Conservation (phyloP, 148 eudicot genomes). For the Nepenthes mirabilis region DNA sequence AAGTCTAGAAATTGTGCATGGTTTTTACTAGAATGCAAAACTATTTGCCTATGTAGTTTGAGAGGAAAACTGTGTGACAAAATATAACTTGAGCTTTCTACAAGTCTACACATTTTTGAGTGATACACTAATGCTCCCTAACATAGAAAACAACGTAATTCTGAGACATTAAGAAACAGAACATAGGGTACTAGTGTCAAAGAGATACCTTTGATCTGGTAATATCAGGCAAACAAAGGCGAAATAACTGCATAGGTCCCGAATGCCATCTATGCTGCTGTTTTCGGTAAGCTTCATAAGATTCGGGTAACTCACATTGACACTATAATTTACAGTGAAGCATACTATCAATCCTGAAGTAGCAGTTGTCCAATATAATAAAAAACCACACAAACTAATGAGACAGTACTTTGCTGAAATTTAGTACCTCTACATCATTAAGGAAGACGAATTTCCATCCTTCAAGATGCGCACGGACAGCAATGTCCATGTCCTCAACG, state of each 20-base stretch:
- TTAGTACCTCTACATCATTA: slow-evolving; percentile 88
- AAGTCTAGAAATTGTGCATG: too few species aligned
- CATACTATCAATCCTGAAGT: background rate
- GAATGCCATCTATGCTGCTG: slow-evolving; percentile 99
- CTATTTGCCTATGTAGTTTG: too few species aligned
- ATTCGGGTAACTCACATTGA: slow-evolving; percentile 93
- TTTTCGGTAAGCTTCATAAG: slow-evolving; percentile 91
- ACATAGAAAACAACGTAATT: too few species aligned
- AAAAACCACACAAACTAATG: background rate
- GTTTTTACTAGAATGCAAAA: too few species aligned
- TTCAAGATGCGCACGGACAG: slow-evolving; percentile 91
- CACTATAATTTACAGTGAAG: slow-evolving; percentile 34
- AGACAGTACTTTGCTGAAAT: background rate
- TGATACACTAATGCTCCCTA: too few species aligned
- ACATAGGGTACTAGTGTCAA: too few species aligned
- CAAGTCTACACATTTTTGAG: too few species aligned
- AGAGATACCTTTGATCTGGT: slow-evolving; percentile 56
- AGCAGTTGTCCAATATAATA: background rate
- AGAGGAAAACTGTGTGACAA: too few species aligned
- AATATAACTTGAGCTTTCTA: too few species aligned
- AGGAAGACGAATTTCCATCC: slow-evolving; percentile 97
- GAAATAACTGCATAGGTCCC: slow-evolving; percentile 96
- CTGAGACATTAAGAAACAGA: too few species aligned
- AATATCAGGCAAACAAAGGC: slow-evolving; percentile 83
- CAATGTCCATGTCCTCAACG: slow-evolving; percentile 99